Evolutionary conservation across 1,284 basidiomycete species (phyloP).

Genomic region (Pseudozyma hubeiensis): DNA sequence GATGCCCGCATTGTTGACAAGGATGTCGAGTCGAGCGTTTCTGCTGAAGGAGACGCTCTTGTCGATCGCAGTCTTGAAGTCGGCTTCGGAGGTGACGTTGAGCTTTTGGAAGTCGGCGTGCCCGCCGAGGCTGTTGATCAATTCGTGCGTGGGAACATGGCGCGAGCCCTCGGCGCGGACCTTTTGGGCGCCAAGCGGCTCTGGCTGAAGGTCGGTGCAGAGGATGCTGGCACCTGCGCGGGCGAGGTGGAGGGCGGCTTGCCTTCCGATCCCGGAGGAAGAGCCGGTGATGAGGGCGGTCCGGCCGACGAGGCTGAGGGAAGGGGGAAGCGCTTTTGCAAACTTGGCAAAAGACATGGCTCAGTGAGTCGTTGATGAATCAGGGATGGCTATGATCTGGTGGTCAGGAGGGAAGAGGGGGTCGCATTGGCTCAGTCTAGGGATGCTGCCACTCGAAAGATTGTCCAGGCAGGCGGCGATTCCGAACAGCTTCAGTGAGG

Average conservation of each 20-base stretch:
- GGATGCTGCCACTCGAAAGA: too few relatives aligned
- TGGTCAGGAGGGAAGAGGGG: too few relatives aligned
- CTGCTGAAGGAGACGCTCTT: conserved; percentile 29
- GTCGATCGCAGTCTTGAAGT: conserved; percentile 38
- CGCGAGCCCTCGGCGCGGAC: conserved; percentile 14
- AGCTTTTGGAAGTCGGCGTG: conserved; percentile 42
- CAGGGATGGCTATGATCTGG: too few relatives aligned
- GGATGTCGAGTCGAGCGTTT: conserved; percentile 32
- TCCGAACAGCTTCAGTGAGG: too few relatives aligned
- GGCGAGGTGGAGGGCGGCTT: conserved; percentile 31
- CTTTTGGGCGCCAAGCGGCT: conserved; percentile 28
- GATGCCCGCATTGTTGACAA: conserved; percentile 46
- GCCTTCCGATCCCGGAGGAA: conserved; percentile 45
- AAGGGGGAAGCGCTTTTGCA: conserved; percentile 45
- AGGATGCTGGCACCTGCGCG: conserved; percentile 41
- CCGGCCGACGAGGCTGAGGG: conserved; percentile 40
- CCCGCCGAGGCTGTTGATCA: conserved; percentile 44
- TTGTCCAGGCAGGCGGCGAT: too few relatives aligned
- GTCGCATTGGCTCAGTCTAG: too few relatives aligned
- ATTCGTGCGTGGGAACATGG: conserved; percentile 37
- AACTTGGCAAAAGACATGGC: conserved; percentile 48
- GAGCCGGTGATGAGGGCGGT: conserved; percentile 49
- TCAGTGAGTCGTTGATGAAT: too few relatives aligned
- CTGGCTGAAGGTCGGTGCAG: conserved; percentile 44
- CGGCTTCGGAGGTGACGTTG: conserved; percentile 44